Evolutionary conservation across 202 grass and related monocot genomes (phyloP).

Genomic region (Setaria italica): DNA sequence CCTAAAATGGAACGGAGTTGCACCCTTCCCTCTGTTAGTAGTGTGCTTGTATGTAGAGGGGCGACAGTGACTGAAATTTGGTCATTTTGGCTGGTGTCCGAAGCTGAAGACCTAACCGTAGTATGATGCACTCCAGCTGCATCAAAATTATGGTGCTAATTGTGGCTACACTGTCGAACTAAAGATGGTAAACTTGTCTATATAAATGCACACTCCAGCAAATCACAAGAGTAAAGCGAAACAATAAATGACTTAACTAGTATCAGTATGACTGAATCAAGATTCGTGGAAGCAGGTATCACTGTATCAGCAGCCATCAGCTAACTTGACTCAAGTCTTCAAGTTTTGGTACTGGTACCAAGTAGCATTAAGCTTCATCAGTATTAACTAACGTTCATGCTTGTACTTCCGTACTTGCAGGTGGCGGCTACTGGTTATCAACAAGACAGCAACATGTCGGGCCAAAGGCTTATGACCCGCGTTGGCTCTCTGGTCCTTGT

Average conservation of each 20-base stretch:
- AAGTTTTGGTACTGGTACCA: not conserved
- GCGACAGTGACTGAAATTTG: not conserved
- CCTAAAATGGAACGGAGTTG: not conserved
- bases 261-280: conserved; percentile 11
- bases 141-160: conserved; percentile 17
- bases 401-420: not conserved
- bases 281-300: not conserved
- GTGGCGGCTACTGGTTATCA: conserved; percentile 6
- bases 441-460: not conserved
- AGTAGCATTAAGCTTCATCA: not conserved
- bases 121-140: not conserved
- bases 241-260: not conserved
- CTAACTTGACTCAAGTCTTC: not conserved
- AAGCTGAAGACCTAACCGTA: not conserved
- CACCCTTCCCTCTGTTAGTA: not conserved
- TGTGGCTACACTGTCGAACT: not conserved
- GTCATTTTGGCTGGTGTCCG: not conserved
- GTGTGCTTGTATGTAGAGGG: not conserved
- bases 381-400: not conserved
- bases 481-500: not conserved
- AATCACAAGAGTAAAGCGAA: not conserved
- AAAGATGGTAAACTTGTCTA: not conserved
- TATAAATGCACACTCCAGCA: not conserved
- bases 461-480: conserved; percentile 16
- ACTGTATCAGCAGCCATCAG: not conserved